Evolutionary conservation across 2,329 filamentous ascomycete species (phyloP).

Genomic region (Apiospora koreana): DNA sequence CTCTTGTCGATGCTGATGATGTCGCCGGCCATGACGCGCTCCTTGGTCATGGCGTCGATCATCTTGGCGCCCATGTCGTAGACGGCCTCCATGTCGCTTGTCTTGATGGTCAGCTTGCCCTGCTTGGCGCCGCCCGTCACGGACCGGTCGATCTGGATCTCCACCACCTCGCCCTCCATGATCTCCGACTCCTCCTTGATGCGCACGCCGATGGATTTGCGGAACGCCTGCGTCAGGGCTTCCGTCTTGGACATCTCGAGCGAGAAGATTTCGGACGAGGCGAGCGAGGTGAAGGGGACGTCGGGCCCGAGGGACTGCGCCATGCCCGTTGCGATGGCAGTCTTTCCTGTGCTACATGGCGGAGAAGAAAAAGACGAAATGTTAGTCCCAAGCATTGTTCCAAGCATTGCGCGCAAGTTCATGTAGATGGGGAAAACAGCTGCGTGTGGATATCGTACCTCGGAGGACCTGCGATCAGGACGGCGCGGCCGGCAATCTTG

Average conservation of each 20-base stretch:
- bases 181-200: conserved; percentile 99
- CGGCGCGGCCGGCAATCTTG: conserved; percentile 94
- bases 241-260: conserved; percentile 99
- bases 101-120: conserved; percentile 99
- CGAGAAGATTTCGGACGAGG: conserved; percentile 96
- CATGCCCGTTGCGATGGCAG: conserved; percentile 98
- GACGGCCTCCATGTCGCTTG: conserved; percentile 98
- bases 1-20: conserved; percentile 99
- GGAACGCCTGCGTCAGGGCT: conserved; percentile 96
- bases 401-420: not conserved
- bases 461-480: conserved; percentile 92
- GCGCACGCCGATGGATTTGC: conserved; percentile 95
- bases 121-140: conserved; percentile 97
- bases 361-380: not conserved
- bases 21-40: conserved; percentile 97
- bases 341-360: conserved; percentile 86
- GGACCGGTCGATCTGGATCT: conserved; percentile 97
- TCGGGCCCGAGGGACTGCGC: conserved; percentile 91
- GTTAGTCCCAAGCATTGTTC: not conserved
- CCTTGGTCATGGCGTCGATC: conserved; percentile 99
- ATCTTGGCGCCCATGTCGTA: conserved; percentile 99
- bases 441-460: conserved; percentile 49
- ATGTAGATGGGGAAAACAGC: not conserved
- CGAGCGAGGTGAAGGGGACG: conserved; percentile 94
- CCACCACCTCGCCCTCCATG: conserved; percentile 97